These are phyloP conservation scores for Carex myosuroides DNA, from an alignment of 176 grass and related monocot genomes.

Conservation along the genomic window DNA sequence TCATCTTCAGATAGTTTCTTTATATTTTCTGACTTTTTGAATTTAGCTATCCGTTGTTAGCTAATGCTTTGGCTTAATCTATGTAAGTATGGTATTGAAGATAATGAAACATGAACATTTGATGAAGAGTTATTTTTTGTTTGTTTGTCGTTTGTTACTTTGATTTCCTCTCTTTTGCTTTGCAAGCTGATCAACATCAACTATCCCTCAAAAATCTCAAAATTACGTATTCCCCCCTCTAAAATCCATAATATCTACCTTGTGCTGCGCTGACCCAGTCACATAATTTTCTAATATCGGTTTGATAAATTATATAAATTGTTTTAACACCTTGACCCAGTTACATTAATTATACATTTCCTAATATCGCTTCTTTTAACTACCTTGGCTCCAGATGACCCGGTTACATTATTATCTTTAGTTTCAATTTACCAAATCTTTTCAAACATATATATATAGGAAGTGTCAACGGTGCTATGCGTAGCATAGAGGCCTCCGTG, in stretches of 20 bases:
- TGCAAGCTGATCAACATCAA: neutral
- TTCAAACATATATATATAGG: neutral
- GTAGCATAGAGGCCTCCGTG: accelerated
- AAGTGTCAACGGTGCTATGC: accelerated
- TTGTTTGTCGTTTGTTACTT: too few relatives aligned
- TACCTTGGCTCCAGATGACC: neutral
- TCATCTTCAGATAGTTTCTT: constrained; percentile 40
- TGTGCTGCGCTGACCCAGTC: neutral
- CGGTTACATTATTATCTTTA: neutral
- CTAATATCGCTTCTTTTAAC: neutral
- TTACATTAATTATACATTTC: neutral
- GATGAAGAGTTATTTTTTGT: neutral
- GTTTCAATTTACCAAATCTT: neutral
- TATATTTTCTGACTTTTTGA: neutral
- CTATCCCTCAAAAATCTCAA: too few relatives aligned
- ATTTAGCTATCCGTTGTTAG: neutral
- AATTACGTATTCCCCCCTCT: too few relatives aligned
- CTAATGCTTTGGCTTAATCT: neutral
- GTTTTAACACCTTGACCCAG: neutral
- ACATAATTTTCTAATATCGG: neutral
- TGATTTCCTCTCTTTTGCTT: neutral
- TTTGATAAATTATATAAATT: neutral
- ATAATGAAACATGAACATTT: neutral
- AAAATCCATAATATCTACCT: neutral
- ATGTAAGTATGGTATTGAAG: neutral